These are phyloP conservation scores for Cercospora berteroae DNA, from an alignment of 2,329 filamentous ascomycete species.

Conservation along the genomic window DNA sequence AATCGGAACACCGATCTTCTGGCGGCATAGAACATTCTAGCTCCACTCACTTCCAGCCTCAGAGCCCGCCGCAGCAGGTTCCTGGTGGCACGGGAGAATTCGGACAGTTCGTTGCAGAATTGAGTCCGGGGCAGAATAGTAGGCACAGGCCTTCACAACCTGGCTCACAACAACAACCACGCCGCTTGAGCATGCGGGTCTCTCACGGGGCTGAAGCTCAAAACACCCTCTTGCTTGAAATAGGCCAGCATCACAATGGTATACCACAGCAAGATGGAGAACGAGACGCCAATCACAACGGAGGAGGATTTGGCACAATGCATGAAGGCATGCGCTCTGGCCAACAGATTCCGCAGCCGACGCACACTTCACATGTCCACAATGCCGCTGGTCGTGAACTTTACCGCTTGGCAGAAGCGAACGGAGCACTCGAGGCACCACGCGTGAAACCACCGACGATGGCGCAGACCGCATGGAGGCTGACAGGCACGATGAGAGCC, in stretches of 20 bases:
- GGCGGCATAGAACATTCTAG: not conserved
- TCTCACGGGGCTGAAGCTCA: conserved; percentile 7
- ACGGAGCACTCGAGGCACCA: conserved; percentile 5
- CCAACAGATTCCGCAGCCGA: conserved; percentile 22
- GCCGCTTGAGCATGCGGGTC: conserved; percentile 8
- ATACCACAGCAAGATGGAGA: conserved; percentile 1
- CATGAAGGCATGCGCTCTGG: conserved; percentile 26
- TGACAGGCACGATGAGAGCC: conserved; percentile 24
- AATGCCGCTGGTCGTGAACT: conserved; percentile 12
- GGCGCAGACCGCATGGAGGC: conserved; percentile 18
- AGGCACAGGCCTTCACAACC: not conserved
- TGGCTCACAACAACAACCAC: conserved; percentile 7
- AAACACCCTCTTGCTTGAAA: not conserved
- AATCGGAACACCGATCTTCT: conserved; percentile 9
- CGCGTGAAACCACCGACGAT: conserved; percentile 10
- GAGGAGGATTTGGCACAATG: conserved; percentile 17
- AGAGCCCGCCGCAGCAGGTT: not conserved
- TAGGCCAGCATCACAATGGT: not conserved
- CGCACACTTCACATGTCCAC: conserved; percentile 27
- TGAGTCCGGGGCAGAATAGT: not conserved
- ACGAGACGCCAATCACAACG: conserved; percentile 5
- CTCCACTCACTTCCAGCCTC: not conserved
- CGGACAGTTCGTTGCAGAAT: not conserved
- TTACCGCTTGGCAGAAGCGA: conserved; percentile 9
- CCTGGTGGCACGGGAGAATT: conserved; percentile 2